Conservation (phyloP, 441 rosid genomes). For the Pelargonium myrrhifolium region DNA sequence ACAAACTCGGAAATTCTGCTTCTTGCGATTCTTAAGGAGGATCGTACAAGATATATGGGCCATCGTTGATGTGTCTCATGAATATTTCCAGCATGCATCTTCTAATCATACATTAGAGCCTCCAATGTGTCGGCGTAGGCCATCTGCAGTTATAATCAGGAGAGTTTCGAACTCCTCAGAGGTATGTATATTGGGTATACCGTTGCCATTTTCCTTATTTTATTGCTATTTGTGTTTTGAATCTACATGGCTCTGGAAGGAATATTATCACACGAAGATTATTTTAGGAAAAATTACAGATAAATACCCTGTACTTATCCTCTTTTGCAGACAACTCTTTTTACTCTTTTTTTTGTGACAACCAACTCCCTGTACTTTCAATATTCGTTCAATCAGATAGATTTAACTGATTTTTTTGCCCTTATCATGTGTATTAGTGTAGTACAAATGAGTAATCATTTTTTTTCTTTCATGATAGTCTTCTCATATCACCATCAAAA, state of each 20-base stretch:
- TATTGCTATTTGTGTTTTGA: too few relatives aligned
- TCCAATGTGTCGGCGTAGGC: conserved; percentile 3
- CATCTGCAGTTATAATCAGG: conserved; percentile 18
- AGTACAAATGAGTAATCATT: too few relatives aligned
- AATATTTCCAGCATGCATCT: neutral
- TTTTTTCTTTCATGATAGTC: too few relatives aligned
- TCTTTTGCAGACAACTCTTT: neutral
- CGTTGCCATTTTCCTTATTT: neutral
- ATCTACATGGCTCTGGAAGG: neutral
- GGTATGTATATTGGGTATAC: neutral
- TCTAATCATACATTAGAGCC: neutral
- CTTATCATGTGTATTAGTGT: too few relatives aligned
- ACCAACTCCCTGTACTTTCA: too few relatives aligned
- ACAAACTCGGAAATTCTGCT: neutral
- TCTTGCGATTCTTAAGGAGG: conserved; percentile 6
- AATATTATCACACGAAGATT: neutral
- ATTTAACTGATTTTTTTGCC: too few relatives aligned
- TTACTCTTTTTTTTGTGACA: too few relatives aligned
- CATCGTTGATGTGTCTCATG: conserved; percentile 9
- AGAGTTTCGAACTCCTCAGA: neutral
- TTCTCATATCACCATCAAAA: too few relatives aligned
- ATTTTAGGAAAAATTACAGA: too few relatives aligned
- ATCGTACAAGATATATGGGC: neutral
- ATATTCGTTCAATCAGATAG: too few relatives aligned
- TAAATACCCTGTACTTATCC: too few relatives aligned